Evolutionary conservation across 805 yeast species (phyloP), one percentile per base, ranked within the genome.

Genomic region (Candida methanosorbosa): DNA sequence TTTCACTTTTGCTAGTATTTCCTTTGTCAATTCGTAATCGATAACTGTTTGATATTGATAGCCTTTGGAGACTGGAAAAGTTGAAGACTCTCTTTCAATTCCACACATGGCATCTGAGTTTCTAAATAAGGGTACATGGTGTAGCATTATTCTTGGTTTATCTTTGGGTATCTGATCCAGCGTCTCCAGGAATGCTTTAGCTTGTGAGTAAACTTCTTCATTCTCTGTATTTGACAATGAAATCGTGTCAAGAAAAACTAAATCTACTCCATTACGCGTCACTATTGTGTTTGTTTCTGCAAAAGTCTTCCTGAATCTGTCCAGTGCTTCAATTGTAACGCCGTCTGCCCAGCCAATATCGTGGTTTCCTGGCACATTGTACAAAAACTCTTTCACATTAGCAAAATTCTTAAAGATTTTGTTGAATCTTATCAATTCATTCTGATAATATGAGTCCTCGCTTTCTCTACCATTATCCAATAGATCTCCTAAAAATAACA

Each of bases 281-380:
- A 71, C 67, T 25, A 71, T 54, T 12, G 59, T 61, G 29, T 77
- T 70, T 1, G 92, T 61, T 29, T 73, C 73, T 1, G 97, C 97
- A 56, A 86, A 90, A 49, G 68, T 70, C 1, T 74, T 57, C 16
- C 69, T 58, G 56, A 88, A 92, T 44, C 97, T 63, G 23, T 70
- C 56, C 15, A 68, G 54, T 13, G 82, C 76, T 1, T 64, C 53
- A 12, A 64, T 62, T 6, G 76, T 65, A 12, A 90, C 75, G 0
- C 77, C 71, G 37, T 78, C 74, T 20, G 90, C 95, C 58, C 81
- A 88, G 0, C 98, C 98, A 43, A 94, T 87, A 54, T 92, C 98
- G 52, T 92, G 98, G 49, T 92, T 92, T 1, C 97, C 98, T 0
- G 96, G 95, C 2, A 57, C 39, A n/a, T 35, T 35, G 9, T 35